These are phyloP conservation scores for Avena insularis DNA, from an alignment of 176 grass and related monocot genomes.

Conservation along the genomic window DNA sequence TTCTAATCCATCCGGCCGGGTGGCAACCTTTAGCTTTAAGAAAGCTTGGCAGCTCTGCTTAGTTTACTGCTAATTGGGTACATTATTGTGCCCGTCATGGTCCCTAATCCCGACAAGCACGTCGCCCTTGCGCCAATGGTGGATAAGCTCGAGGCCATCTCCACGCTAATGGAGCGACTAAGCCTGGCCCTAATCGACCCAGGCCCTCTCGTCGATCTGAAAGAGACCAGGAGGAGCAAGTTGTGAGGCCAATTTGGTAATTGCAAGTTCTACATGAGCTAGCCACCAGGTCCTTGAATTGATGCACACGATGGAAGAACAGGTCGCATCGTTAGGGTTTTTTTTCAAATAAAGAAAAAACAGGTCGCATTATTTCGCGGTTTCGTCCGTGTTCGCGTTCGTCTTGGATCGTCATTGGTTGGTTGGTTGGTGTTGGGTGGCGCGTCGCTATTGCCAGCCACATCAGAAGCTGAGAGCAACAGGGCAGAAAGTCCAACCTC, in stretches of 20 bases:
- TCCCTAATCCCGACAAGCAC: conserved; percentile 80
- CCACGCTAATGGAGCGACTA: conserved; percentile 60
- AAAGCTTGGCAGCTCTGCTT: conserved; percentile 51
- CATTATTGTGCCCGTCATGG: conserved; percentile 61
- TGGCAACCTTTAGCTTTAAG: conserved; percentile 84
- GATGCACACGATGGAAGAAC: not conserved
- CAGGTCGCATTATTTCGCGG: conserved; percentile 48
- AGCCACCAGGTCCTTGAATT: not conserved
- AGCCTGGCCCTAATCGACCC: conserved; percentile 54
- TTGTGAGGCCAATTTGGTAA: conserved; percentile 47
- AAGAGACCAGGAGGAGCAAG: conserved; percentile 41
- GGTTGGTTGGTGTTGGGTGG: conserved; percentile 49
- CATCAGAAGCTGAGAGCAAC: conserved; percentile 54
- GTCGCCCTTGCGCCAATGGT: conserved; percentile 64
- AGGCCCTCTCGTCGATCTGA: conserved; percentile 48
- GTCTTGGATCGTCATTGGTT: conserved; percentile 29
- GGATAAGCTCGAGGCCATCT: conserved; percentile 58
- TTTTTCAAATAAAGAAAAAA: not conserved
- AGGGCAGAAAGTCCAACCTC: conserved; percentile 56
- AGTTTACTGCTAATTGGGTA: conserved; percentile 58
- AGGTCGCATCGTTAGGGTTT: conserved; percentile 13
- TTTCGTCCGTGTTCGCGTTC: conserved; percentile 19
- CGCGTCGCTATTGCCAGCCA: conserved; percentile 53
- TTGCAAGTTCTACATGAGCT: conserved; percentile 13
- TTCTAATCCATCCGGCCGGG: conserved; percentile 45